These are phyloP conservation scores for Dothiorella sarmentorum DNA, from an alignment of 2,329 filamentous ascomycete genomes.

Conservation along the genomic window DNA sequence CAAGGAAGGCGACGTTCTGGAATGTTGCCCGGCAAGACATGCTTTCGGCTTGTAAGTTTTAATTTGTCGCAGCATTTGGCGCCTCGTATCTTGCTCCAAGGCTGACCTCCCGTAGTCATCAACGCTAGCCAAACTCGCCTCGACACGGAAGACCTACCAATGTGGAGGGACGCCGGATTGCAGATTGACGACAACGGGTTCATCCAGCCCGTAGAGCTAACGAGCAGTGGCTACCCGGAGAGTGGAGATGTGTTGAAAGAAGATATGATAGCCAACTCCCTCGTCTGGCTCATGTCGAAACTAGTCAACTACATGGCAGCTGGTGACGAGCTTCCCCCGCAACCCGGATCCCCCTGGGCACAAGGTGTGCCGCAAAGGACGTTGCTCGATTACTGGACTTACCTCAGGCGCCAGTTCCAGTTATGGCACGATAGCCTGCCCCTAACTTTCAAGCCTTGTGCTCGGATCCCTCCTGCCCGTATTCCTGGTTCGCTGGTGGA, in stretches of 20 bases:
- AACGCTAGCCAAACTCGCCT: constrained; percentile 60
- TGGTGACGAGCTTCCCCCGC: constrained; percentile 49
- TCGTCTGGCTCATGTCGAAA: constrained; percentile 65
- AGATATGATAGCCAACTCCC: constrained; percentile 60
- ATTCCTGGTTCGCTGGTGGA: constrained; percentile 25
- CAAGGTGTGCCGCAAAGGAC: constrained; percentile 49
- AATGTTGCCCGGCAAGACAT: constrained; percentile 66
- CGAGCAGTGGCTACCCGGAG: constrained; percentile 40
- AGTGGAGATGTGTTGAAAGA: constrained; percentile 54
- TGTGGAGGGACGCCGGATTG: constrained; percentile 64
- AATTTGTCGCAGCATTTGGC: too few species aligned
- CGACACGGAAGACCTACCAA: constrained; percentile 58
- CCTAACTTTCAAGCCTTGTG: constrained; percentile 57
- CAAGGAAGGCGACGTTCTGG: constrained; percentile 61
- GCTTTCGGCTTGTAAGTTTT: constrained; percentile 55
- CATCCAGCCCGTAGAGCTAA: constrained; percentile 45
- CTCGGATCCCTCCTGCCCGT: constrained; percentile 42
- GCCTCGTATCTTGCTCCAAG: too few species aligned
- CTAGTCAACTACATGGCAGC: constrained; percentile 62
- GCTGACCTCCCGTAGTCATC: constrained; percentile 42
- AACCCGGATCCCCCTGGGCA: constrained; percentile 36
- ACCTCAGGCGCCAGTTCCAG: constrained; percentile 55
- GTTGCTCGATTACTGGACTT: constrained; percentile 52
- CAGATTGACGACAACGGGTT: constrained; percentile 54
- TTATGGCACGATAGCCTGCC: constrained; percentile 59